Conservation (phyloP, 129 eudicot species). For the Silybum marianum region DNA sequence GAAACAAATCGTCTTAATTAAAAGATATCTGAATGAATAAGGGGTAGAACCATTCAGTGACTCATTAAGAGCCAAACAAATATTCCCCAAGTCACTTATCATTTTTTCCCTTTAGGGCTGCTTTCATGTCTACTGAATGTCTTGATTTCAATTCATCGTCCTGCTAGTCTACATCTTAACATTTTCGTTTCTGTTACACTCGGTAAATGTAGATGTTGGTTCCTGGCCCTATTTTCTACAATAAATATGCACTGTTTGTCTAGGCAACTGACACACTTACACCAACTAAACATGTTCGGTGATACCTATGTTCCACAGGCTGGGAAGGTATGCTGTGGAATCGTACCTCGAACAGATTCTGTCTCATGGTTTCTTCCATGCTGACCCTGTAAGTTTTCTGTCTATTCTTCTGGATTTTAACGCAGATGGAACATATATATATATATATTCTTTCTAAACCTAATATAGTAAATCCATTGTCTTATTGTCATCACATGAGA, state of each 20-base stretch:
- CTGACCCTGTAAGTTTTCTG: constrained; percentile 82
- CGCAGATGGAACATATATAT: not conserved
- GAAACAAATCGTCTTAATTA: not conserved
- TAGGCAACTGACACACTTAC: not conserved
- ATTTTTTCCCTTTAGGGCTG: not conserved
- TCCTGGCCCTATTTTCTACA: not conserved
- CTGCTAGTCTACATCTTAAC: not conserved
- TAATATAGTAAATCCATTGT: not conserved
- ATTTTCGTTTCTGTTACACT: not conserved
- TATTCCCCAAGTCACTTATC: not conserved
- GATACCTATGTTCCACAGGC: constrained; percentile 47
- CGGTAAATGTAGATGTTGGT: not conserved
- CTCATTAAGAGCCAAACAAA: constrained; percentile 1
- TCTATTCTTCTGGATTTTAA: constrained; percentile 8
- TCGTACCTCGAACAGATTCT: constrained; percentile 92
- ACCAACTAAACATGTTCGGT: constrained; percentile 17
- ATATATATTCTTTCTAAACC: not conserved
- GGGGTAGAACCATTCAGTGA: not conserved
- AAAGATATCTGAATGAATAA: not conserved
- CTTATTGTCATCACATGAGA: not conserved
- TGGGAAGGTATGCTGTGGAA: constrained; percentile 98
- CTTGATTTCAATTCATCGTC: constrained; percentile 1
- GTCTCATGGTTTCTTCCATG: constrained; percentile 96
- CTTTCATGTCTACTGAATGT: not conserved
- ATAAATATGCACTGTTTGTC: not conserved